Evolutionary conservation across 1,284 basidiomycete species (phyloP).

Genomic region (Naganishia sp.): DNA sequence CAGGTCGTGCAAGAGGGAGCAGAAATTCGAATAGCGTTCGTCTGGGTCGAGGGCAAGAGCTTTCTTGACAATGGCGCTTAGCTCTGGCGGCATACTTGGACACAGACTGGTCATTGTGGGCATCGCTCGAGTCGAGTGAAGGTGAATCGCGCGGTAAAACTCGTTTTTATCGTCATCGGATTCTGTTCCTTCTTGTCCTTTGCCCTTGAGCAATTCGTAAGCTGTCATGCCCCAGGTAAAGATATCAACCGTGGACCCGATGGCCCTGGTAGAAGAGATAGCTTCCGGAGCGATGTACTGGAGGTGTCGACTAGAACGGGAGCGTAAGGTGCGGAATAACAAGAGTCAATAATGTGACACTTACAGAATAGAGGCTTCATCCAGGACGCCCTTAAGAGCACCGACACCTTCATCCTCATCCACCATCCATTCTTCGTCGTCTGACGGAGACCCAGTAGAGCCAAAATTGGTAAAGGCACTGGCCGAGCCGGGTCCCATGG

Average conservation of each 20-base stretch:
- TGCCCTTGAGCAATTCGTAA: conserved; percentile 45
- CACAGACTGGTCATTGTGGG: conserved; percentile 28
- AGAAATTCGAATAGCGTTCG: conserved; percentile 44
- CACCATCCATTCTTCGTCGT: conserved; percentile 26
- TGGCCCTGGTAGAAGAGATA: conserved; percentile 32
- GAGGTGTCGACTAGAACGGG: conserved; percentile 26
- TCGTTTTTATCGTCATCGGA: conserved; percentile 10
- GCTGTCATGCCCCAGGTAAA: conserved; percentile 48
- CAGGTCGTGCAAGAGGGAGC: conserved; percentile 45
- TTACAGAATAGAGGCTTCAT: conserved; percentile 38
- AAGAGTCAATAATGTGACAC: neutral
- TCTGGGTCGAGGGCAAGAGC: conserved; percentile 44
- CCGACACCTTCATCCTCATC: conserved; percentile 27
- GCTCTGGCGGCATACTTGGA: conserved; percentile 38
- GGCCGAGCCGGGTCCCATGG: conserved; percentile 22
- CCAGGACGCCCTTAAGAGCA: conserved; percentile 38
- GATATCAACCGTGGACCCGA: conserved; percentile 41
- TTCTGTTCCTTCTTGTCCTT: conserved; percentile 37
- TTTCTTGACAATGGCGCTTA: conserved; percentile 47
- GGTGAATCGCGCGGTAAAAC: conserved; percentile 37
- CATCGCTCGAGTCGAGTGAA: conserved; percentile 37
- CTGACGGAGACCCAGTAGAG: neutral
- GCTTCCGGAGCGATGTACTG: conserved; percentile 47
- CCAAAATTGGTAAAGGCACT: conserved; percentile 25
- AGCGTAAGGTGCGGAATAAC: neutral